Conservation (phyloP, 176 grass and related monocot species). For the Oropetium thomaeum region DNA sequence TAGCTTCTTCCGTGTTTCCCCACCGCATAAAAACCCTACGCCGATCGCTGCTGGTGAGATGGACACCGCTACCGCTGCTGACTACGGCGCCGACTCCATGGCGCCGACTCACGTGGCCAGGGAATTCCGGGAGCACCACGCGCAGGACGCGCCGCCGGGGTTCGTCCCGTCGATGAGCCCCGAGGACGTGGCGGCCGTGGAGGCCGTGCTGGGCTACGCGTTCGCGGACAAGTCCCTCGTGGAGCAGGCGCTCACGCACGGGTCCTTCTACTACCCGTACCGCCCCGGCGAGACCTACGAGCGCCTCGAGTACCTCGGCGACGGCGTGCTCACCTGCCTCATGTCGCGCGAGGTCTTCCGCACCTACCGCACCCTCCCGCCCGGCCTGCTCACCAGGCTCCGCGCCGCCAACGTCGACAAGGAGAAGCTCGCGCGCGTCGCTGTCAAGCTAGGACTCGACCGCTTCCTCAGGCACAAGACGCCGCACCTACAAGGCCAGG, state of each 20-base stretch:
- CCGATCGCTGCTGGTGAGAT: neutral
- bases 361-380: slow-evolving; percentile 46
- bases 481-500: slow-evolving; percentile 48
- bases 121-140: neutral
- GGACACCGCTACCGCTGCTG: too few relatives aligned
- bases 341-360: slow-evolving; percentile 52
- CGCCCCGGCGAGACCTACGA: slow-evolving; percentile 51
- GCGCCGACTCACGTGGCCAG: neutral
- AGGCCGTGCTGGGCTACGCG: slow-evolving; percentile 51
- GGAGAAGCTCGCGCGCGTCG: slow-evolving; percentile 77
- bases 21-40: neutral
- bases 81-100: too few relatives aligned
- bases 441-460: slow-evolving; percentile 44
- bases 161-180: slow-evolving; percentile 35
- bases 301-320: slow-evolving; percentile 77
- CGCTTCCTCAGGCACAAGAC: slow-evolving; percentile 57
- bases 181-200: slow-evolving; percentile 36
- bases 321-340: slow-evolving; percentile 52
- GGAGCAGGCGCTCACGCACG: slow-evolving; percentile 60
- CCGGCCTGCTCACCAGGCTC: slow-evolving; percentile 62
- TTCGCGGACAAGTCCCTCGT: slow-evolving; percentile 53
- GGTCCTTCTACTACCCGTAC: slow-evolving; percentile 46
- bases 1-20: neutral
- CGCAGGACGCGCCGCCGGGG: slow-evolving; percentile 22
- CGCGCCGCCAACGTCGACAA: slow-evolving; percentile 80